Evolutionary conservation across 2,329 filamentous ascomycete species (phyloP), one percentile per base, ranked within the genome.

Genomic region (Stachybotrys chlorohalonatus): DNA sequence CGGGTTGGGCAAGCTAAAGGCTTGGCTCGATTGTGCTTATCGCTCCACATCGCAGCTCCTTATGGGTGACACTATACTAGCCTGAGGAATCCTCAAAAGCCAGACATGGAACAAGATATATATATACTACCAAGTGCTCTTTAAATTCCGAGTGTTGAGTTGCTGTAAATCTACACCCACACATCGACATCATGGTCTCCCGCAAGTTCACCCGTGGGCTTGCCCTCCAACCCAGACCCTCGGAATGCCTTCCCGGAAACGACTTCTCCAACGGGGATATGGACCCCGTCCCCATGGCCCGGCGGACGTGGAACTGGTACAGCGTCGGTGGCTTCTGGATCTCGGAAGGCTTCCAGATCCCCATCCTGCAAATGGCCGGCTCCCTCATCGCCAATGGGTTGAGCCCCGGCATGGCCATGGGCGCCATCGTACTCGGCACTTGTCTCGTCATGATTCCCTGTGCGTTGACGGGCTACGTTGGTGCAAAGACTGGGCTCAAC

Each of bases 401-500:
- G 13, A 59, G 58, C 11, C 58, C 58, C 8, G 58, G 57, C 13
- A 54, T 59, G n/a, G 58, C 58, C 42, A 59, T 59, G 47, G 55
- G 58, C n/a, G 58, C 58, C 2, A 56, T 59, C 9, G 56, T 59
- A 9, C 53, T 58, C 48, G 58, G 58, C 45, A 57, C 58, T 7
- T 53, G 58, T 11, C 51, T 59, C 11, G 58, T 59, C 9, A 58
- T 57, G 57, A 53, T 55, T 13, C 54, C 54, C 17, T 59, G 56
- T 7, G 59, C 59, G 6, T 58, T 60, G 2, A 59, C 59, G 13
- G 59, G 59, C 3, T 59, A 58, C 17, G 58, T 60, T 2, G 66
- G 65, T 11, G 65, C 66, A 31, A 59, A 60, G 47, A 59, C 66
- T 5, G 61, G 59, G 6, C 60, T 68, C 49, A 64, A 65, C 50